Evolutionary conservation across 2,329 filamentous ascomycete species (phyloP).

Genomic region (Macrophomina phaseolina): DNA sequence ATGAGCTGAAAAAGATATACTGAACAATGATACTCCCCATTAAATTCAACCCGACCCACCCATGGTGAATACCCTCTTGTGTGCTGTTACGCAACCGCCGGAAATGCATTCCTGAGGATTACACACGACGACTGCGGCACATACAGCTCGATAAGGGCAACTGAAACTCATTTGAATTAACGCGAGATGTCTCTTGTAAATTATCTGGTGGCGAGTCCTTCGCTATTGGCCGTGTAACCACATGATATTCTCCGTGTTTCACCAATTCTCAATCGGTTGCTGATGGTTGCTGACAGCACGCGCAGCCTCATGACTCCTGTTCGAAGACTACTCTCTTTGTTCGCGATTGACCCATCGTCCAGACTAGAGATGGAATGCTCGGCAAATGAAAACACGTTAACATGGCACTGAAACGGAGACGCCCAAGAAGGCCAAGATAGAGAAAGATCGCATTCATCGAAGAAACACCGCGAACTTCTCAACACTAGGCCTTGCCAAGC

Average conservation of each 20-base stretch:
- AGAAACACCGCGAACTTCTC: not conserved
- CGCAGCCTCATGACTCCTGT: not conserved
- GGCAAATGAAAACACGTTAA: not conserved
- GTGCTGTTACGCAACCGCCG: not conserved
- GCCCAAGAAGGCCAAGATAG: not conserved
- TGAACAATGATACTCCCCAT: slow-evolving; percentile 23
- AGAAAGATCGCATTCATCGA: not conserved
- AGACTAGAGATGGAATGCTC: slow-evolving; percentile 3
- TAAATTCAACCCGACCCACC: not conserved
- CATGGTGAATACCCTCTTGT: not conserved
- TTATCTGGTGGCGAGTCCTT: not conserved
- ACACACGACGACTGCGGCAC: not conserved
- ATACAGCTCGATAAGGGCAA: not conserved
- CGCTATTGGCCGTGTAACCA: not conserved
- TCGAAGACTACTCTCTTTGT: not conserved
- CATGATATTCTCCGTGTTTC: not conserved
- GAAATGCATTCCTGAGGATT: not conserved
- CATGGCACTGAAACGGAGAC: not conserved
- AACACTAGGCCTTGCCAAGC: not conserved
- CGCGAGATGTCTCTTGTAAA: not conserved
- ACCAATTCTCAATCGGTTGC: not conserved
- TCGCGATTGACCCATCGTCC: not conserved
- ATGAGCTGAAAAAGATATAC: slow-evolving; percentile 19
- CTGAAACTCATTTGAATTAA: not conserved
- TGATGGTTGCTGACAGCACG: not conserved